Percentiles rank a stretch among this genome's conserved stretches.
These are phyloP conservation scores for Penicillium cosmopolitanum DNA, from an alignment of 495 filamentous ascomycete genomes.

Conservation along the genomic window DNA sequence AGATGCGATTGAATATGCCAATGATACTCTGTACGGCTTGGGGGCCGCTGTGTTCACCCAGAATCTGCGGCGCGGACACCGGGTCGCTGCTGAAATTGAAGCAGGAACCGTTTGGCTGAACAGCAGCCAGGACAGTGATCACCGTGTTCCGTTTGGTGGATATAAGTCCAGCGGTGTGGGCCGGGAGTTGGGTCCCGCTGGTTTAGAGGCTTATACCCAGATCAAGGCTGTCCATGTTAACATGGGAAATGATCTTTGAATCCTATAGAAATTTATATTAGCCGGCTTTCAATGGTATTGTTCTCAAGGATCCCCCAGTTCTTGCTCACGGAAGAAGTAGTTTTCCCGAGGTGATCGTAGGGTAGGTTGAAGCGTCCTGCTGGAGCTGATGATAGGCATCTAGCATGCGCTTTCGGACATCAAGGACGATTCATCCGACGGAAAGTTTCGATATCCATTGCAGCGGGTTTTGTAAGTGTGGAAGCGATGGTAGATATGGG, in stretches of 20 bases:
- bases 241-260: neutral
- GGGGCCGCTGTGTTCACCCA: constrained; percentile 76
- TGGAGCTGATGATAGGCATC: neutral
- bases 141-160: constrained; percentile 76
- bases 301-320: too few species aligned
- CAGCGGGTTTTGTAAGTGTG: neutral
- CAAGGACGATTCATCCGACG: neutral
- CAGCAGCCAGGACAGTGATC: constrained; percentile 66
- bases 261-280: too few species aligned
- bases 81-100: constrained; percentile 74
- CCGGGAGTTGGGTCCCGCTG: constrained; percentile 76
- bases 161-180: constrained; percentile 88
- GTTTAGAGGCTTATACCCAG: constrained; percentile 69
- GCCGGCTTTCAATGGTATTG: too few species aligned
- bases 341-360: too few species aligned
- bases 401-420: neutral
- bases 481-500: neutral
- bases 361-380: too few species aligned
- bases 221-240: constrained; percentile 55
- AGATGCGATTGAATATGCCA: constrained; percentile 75
- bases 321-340: too few species aligned
- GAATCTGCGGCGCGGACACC: constrained; percentile 70
- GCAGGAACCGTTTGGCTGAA: constrained; percentile 93
- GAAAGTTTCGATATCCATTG: neutral
- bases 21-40: constrained; percentile 80